Conservation (phyloP, 2,329 filamentous ascomycete species). For the Thermothelomyces thermophilus region DNA sequence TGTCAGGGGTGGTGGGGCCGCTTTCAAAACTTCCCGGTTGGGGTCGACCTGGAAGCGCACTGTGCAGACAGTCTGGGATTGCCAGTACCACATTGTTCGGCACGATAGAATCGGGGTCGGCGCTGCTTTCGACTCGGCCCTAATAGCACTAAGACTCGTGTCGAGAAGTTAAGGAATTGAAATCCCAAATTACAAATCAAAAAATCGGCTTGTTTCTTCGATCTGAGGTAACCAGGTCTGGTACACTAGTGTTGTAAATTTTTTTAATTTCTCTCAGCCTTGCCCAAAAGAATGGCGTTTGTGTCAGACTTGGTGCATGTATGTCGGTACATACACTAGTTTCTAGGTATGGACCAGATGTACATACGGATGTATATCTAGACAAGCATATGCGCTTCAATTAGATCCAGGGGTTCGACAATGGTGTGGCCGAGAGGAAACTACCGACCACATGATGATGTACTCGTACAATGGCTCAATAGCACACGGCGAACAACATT, state of each 20-base stretch:
- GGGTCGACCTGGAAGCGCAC: conserved; percentile 10
- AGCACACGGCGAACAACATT: background rate
- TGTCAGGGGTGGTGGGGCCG: conserved; percentile 17
- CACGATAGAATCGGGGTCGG: background rate
- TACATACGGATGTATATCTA: too few relatives aligned
- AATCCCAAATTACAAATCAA: too few relatives aligned
- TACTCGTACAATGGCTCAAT: background rate
- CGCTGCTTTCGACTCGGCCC: background rate
- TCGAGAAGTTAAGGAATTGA: too few relatives aligned
- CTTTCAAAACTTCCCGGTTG: conserved; percentile 21
- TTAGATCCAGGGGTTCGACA: background rate
- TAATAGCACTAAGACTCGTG: background rate
- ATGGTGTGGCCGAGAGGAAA: background rate
- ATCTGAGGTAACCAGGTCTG: too few relatives aligned
- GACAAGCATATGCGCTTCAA: too few relatives aligned
- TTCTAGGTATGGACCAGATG: too few relatives aligned
- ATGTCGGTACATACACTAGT: too few relatives aligned
- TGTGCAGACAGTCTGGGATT: conserved; percentile 3
- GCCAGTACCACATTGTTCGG: background rate
- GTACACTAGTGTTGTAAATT: too few relatives aligned
- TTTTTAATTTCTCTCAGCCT: too few relatives aligned
- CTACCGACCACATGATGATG: background rate
- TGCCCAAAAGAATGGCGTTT: too few relatives aligned
- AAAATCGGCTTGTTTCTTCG: too few relatives aligned
- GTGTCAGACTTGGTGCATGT: too few relatives aligned